Percentiles rank a stretch among this genome's conserved stretches.
These are phyloP conservation scores for Phytophthora sansomeana DNA, from an alignment of 352 stramenopile genomes.

Conservation along the genomic window DNA sequence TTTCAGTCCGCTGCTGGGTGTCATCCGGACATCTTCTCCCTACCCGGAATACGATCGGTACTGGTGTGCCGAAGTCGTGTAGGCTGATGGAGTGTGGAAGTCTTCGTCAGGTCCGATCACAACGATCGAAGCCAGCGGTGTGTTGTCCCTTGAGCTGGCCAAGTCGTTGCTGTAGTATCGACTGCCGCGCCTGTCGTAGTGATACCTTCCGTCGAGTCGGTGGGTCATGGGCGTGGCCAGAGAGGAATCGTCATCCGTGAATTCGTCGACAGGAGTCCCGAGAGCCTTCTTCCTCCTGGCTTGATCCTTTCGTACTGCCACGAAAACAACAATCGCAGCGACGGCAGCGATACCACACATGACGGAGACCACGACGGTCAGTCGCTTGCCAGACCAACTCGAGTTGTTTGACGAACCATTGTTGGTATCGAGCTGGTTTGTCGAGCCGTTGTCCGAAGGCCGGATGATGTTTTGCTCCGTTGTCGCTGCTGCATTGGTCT, in stretches of 20 bases:
- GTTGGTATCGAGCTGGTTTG: slow-evolving; percentile 35
- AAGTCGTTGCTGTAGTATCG: background rate
- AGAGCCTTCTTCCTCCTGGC: slow-evolving; percentile 32
- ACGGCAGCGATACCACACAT: slow-evolving; percentile 39
- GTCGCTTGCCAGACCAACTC: slow-evolving; percentile 26
- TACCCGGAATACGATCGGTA: slow-evolving; percentile 14
- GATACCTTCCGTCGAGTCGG: slow-evolving; percentile 13
- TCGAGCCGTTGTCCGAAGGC: slow-evolving; percentile 23
- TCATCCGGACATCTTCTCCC: background rate
- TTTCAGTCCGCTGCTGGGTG: background rate
- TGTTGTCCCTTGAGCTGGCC: slow-evolving; percentile 14
- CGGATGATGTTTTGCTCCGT: slow-evolving; percentile 22
- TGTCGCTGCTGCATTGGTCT: slow-evolving; percentile 1
- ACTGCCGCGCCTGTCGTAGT: background rate
- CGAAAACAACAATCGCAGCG: slow-evolving; percentile 48
- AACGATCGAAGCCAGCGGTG: slow-evolving; percentile 28
- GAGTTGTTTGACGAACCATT: slow-evolving; percentile 24
- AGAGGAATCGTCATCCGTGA: slow-evolving; percentile 23
- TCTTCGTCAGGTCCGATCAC: slow-evolving; percentile 34
- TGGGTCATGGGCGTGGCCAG: slow-evolving; percentile 25
- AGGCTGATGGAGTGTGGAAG: slow-evolving; percentile 12
- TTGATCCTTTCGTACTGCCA: slow-evolving; percentile 40
- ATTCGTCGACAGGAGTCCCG: slow-evolving; percentile 39
- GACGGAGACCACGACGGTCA: slow-evolving; percentile 30
- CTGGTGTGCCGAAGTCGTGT: slow-evolving; percentile 7